phyloP scores from a whole-genome alignment of 2,329 filamentous ascomycete genomes.

The Colletotrichum australisinense region DNA sequence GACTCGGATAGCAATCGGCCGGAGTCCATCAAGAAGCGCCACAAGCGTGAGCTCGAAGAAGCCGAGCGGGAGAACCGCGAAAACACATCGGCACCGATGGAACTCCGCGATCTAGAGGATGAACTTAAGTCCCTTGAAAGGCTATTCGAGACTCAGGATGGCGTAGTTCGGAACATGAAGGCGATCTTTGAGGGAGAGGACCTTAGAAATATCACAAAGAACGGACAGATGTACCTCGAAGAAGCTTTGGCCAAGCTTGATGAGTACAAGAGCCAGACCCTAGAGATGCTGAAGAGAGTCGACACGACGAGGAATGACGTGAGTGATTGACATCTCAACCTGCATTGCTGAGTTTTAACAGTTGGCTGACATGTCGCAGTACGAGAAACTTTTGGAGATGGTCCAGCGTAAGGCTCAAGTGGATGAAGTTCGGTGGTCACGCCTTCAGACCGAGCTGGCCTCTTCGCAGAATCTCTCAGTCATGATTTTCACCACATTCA shows the following conservation, averaged over 20 bases:
- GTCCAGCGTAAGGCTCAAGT: constrained; percentile 75
- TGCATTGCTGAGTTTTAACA: not conserved
- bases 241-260: constrained; percentile 64
- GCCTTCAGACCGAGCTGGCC: constrained; percentile 72
- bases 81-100: constrained; percentile 71
- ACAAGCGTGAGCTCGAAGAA: constrained; percentile 46
- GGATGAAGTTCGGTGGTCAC: constrained; percentile 72
- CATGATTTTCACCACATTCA: constrained; percentile 74
- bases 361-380: constrained; percentile 40
- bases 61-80: constrained; percentile 70
- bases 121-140: constrained; percentile 68
- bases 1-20: constrained; percentile 53
- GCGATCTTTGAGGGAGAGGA: constrained; percentile 4
- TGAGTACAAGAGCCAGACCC: constrained; percentile 65
- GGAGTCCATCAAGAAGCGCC: constrained; percentile 55
- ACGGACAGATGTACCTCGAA: constrained; percentile 54
- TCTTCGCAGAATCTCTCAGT: constrained; percentile 71
- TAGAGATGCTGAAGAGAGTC: constrained; percentile 70
- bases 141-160: constrained; percentile 68
- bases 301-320: constrained; percentile 67
- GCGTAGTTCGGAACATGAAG: constrained; percentile 52
- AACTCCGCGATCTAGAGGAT: constrained; percentile 73
- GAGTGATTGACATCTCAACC: not conserved
- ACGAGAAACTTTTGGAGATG: constrained; percentile 74
- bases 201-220: not conserved